These are phyloP conservation scores for Bothriochloa decipiens DNA, from an alignment of 176 grass and related monocot species.

Conservation along the genomic window DNA sequence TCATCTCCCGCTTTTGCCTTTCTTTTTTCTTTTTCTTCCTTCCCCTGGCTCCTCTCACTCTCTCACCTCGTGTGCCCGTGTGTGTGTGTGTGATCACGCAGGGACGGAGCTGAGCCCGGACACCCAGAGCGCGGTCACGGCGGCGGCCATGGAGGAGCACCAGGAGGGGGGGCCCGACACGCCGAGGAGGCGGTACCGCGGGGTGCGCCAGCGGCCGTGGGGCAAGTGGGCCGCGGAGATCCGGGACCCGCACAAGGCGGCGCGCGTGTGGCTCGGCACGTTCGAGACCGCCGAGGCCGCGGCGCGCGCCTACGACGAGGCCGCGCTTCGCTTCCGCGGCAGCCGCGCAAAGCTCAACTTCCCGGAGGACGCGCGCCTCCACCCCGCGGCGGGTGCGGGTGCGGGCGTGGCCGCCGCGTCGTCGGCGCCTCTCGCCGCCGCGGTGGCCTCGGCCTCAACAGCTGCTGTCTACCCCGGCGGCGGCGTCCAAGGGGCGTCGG, in stretches of 20 bases:
- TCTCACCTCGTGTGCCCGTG: background rate
- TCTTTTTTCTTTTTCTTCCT: background rate
- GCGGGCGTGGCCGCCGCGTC: background rate
- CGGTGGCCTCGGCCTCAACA: constrained; percentile 18
- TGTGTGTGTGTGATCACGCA: constrained; percentile 33
- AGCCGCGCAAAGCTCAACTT: constrained; percentile 98
- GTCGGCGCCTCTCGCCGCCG: background rate
- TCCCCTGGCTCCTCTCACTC: background rate
- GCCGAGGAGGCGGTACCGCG: constrained; percentile 65
- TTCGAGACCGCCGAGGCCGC: constrained; percentile 97
- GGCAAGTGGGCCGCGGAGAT: constrained; percentile 99
- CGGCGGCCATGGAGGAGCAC: constrained; percentile 56
- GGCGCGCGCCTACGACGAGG: constrained; percentile 91
- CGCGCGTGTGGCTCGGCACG: constrained; percentile 97
- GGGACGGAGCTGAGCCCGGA: constrained; percentile 57
- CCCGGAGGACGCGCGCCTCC: constrained; percentile 82
- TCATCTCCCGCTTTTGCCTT: background rate
- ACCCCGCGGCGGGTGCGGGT: constrained; percentile 4
- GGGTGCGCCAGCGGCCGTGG: constrained; percentile 96
- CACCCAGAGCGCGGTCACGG: constrained; percentile 23
- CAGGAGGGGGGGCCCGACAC: constrained; percentile 32
- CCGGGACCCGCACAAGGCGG: constrained; percentile 94
- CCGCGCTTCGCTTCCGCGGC: constrained; percentile 90
- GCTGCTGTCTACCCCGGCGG: constrained; percentile 1
- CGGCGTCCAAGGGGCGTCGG: constrained; percentile 22